These are phyloP conservation scores for Cordyceps cicadae DNA, from an alignment of 2,329 filamentous ascomycete genomes.

Conservation along the genomic window DNA sequence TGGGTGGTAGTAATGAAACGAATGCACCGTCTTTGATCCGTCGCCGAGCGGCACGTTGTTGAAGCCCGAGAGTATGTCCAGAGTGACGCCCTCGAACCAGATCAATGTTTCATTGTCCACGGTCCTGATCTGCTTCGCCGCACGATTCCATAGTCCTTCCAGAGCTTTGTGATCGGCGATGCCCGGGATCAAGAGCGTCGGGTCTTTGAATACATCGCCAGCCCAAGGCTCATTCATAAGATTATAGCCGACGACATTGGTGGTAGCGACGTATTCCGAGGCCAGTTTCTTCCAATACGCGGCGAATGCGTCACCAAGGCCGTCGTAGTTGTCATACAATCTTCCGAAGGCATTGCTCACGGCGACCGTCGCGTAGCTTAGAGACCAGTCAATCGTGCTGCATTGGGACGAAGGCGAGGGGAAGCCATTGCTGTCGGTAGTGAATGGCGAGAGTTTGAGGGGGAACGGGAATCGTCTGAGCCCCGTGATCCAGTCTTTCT, in stretches of 20 bases:
- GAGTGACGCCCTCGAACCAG: constrained; percentile 16
- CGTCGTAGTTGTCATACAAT: constrained; percentile 16
- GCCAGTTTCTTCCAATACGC: constrained; percentile 16
- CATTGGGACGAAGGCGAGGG: constrained; percentile 13
- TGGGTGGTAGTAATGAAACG: constrained; percentile 16
- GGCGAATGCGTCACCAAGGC: constrained; percentile 15
- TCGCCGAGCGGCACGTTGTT: constrained; percentile 15
- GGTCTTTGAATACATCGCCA: constrained; percentile 14
- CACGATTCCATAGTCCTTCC: constrained; percentile 16
- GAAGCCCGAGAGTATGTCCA: constrained; percentile 15
- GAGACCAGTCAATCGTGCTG: constrained; percentile 13
- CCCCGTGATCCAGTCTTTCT: constrained; percentile 13
- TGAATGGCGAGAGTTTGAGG: constrained; percentile 11
- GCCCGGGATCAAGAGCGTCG: constrained; percentile 13
- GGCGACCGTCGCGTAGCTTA: constrained; percentile 15
- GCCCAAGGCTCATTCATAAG: constrained; percentile 17
- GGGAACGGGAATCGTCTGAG: constrained; percentile 14
- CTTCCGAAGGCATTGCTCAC: constrained; percentile 15
- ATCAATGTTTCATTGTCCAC: constrained; percentile 16
- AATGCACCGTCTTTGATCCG: constrained; percentile 16
- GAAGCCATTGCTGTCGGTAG: constrained; percentile 13
- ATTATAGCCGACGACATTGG: constrained; percentile 16
- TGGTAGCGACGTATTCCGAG: constrained; percentile 9
- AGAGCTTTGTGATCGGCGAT: constrained; percentile 13
- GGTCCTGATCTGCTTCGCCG: constrained; percentile 13